Conservation (phyloP, 352 stramenopile genomes). For the Plasmopara muralis region DNA sequence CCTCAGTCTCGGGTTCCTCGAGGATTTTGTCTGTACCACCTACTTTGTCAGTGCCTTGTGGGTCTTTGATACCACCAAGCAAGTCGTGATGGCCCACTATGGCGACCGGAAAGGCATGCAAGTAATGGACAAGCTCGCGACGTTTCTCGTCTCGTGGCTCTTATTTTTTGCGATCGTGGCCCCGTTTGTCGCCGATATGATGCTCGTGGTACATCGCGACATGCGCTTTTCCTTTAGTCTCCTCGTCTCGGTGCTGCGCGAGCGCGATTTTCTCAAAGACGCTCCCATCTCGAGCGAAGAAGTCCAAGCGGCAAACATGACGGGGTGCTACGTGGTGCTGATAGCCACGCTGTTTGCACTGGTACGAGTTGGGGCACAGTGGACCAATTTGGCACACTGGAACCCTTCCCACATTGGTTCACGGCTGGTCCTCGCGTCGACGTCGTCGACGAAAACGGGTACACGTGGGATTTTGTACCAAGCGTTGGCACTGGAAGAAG, state of each 20-base stretch:
- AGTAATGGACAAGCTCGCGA: background rate
- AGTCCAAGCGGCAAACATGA: background rate
- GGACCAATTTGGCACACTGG: slow-evolving; percentile 3
- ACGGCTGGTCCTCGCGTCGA: background rate
- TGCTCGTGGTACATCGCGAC: slow-evolving; percentile 2
- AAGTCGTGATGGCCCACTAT: background rate
- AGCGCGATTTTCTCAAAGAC: slow-evolving; percentile 2
- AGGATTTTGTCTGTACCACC: slow-evolving; percentile 27
- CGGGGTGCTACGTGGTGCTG: background rate
- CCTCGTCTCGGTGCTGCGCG: slow-evolving; percentile 1
- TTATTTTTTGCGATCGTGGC: background rate
- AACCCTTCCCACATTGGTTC: slow-evolving; percentile 7
- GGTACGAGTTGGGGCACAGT: slow-evolving; percentile 1
- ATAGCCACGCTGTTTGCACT: slow-evolving; percentile 4
- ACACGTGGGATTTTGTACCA: too few relatives aligned
- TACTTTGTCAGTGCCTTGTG: slow-evolving; percentile 21
- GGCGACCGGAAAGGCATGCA: background rate
- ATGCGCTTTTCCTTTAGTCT: slow-evolving; percentile 7
- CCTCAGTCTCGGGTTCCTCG: slow-evolving; percentile 16
- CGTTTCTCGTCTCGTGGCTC: slow-evolving; percentile 4
- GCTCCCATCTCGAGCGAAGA: slow-evolving; percentile 6
- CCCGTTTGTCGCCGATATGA: slow-evolving; percentile 8
- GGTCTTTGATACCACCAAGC: slow-evolving; percentile 13
- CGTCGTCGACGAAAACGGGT: too few relatives aligned
- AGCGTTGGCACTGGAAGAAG: slow-evolving; percentile 1